Percentiles rank a stretch among this genome's conserved stretches.
phyloP scores from a whole-genome alignment of 495 filamentous ascomycete genomes.

The Stereocaulon alpinum region DNA sequence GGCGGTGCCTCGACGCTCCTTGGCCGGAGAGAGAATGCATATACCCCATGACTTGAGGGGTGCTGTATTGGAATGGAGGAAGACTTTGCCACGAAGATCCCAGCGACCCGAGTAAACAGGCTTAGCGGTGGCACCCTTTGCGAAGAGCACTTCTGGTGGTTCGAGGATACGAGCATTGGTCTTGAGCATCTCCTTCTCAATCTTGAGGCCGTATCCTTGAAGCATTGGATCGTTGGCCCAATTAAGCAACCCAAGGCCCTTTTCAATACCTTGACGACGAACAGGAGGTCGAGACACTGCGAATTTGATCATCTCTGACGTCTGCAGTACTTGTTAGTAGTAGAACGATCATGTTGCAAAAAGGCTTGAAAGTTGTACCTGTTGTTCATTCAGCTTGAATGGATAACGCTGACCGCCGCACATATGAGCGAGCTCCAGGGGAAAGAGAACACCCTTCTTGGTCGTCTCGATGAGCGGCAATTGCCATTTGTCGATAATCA shows the following conservation, averaged over 20 bases:
- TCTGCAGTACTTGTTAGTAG: slow-evolving; percentile 30
- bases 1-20: slow-evolving; percentile 22
- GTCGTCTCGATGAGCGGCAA: slow-evolving; percentile 64
- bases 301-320: slow-evolving; percentile 77
- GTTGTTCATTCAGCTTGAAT: slow-evolving; percentile 60
- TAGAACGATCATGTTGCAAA: neutral
- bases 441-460: slow-evolving; percentile 54
- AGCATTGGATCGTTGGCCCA: slow-evolving; percentile 62
- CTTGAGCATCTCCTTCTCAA: slow-evolving; percentile 50
- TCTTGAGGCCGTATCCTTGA: slow-evolving; percentile 53
- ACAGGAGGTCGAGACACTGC: slow-evolving; percentile 54
- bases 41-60: slow-evolving; percentile 65
- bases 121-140: slow-evolving; percentile 35
- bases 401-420: slow-evolving; percentile 61
- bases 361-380: slow-evolving; percentile 22
- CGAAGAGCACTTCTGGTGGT: slow-evolving; percentile 60
- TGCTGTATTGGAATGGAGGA: slow-evolving; percentile 46
- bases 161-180: slow-evolving; percentile 62
- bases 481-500: slow-evolving; percentile 41
- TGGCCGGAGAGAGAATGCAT: slow-evolving; percentile 39
- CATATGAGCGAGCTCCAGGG: slow-evolving; percentile 64
- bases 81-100: slow-evolving; percentile 75
- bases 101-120: slow-evolving; percentile 61
- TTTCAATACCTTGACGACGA: slow-evolving; percentile 51
- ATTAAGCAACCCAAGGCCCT: slow-evolving; percentile 54